A percentile compares a stretch with the other conserved stretches of the same genome.
Evolutionary conservation across 2,329 filamentous ascomycete species (phyloP).

Genomic region (Claviceps sp.): DNA sequence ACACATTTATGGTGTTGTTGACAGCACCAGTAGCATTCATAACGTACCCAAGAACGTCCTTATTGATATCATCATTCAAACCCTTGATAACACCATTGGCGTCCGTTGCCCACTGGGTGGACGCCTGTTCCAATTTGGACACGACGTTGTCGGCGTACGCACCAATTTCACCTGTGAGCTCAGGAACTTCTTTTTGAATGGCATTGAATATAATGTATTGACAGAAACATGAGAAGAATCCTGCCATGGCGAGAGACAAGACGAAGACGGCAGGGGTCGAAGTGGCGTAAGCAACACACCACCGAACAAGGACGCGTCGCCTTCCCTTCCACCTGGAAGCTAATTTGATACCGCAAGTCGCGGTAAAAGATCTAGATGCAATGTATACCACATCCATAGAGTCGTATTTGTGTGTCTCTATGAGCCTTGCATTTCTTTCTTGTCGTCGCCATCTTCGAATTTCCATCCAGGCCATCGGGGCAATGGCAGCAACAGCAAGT

Average conservation of each 20-base stretch:
- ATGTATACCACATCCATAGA: conserved; percentile 84
- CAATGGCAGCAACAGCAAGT: conserved; percentile 57
- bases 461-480: conserved; percentile 72
- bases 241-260: conserved; percentile 67
- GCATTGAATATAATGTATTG: conserved; percentile 65
- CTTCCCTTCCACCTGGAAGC: conserved; percentile 51
- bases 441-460: conserved; percentile 63
- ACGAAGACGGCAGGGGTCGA: conserved; percentile 77
- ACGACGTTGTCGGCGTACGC: conserved; percentile 71
- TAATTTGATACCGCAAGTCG: conserved; percentile 56
- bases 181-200: conserved; percentile 64
- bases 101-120: conserved; percentile 59
- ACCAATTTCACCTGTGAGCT: conserved; percentile 59
- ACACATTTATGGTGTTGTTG: conserved; percentile 73
- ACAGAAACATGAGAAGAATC: conserved; percentile 69
- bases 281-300: conserved; percentile 79
- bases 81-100: conserved; percentile 60
- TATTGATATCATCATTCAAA: conserved; percentile 67
- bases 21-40: conserved; percentile 69
- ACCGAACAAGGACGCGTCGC: conserved; percentile 61
- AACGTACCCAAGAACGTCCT: conserved; percentile 77
- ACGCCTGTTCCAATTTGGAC: conserved; percentile 56
- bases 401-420: conserved; percentile 56
- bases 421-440: conserved; percentile 53
- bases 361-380: conserved; percentile 65